These are phyloP conservation scores for Penicillium atrosanguineum DNA, from an alignment of 495 filamentous ascomycete species.

Conservation along the genomic window DNA sequence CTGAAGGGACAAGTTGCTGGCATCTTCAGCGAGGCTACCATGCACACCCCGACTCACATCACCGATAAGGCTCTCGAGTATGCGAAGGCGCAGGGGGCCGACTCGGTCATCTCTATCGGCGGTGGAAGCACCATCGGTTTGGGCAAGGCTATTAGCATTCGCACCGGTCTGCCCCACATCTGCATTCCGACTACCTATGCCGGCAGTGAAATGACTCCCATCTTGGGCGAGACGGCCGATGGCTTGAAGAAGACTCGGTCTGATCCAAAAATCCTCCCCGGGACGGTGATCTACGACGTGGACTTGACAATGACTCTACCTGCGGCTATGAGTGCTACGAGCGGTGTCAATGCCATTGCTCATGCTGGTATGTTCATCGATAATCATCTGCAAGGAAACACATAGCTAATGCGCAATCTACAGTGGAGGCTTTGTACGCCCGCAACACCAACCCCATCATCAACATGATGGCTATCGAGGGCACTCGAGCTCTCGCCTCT, in stretches of 20 bases:
- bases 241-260: constrained; percentile 63
- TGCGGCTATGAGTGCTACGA: constrained; percentile 55
- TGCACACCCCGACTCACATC: constrained; percentile 65
- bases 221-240: constrained; percentile 63
- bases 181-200: constrained; percentile 70
- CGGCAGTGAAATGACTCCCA: constrained; percentile 68
- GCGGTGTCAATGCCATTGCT: constrained; percentile 69
- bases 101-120: constrained; percentile 59
- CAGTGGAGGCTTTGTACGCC: constrained; percentile 66
- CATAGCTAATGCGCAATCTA: not conserved
- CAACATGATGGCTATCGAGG: constrained; percentile 56
- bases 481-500: constrained; percentile 49
- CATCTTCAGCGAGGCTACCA: constrained; percentile 61
- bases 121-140: constrained; percentile 66
- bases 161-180: constrained; percentile 62
- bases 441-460: constrained; percentile 61
- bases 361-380: constrained; percentile 50
- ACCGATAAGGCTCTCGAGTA: constrained; percentile 60
- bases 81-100: constrained; percentile 45
- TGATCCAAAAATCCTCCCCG: constrained; percentile 63
- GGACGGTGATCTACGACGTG: constrained; percentile 68
- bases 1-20: constrained; percentile 53
- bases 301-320: constrained; percentile 67
- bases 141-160: constrained; percentile 64
- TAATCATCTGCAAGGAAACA: not conserved